Base-by-base conservation (phyloP, 495 filamentous ascomycete species). In the Tuber borchii region DNA sequence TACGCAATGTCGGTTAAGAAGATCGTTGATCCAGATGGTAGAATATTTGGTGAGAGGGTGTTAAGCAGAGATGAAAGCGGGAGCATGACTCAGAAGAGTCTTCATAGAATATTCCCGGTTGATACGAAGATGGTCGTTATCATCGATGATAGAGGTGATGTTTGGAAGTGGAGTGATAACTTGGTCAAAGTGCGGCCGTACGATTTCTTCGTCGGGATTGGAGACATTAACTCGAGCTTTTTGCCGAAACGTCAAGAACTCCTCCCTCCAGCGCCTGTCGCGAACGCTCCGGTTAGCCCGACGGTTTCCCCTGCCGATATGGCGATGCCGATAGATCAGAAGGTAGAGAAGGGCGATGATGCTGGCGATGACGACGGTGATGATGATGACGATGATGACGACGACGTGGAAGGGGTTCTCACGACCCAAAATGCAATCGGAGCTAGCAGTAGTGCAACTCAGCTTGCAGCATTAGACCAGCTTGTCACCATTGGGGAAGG, bases 111-210 rank as follows among this genome's bases (percentile, higher is more conserved):
- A 46, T 99, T 99, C 83, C 95, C 95, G 22, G 92, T 96, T 68
- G 95, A 97, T 85, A 97, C 94, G 16, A 95, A 97, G 85, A 99
- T 99, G 95, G 95, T 97, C 31, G 93, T 97, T 42, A 97, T 99
- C 81, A 99, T 99, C 76, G 95, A 99, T 83, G 95, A 99, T 82
- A 89, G 95, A 79, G 93, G 93, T 45, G 95, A 99, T 83, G 94
- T 99, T n/a, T 99, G 95, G 95, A 90, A 91, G 70, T 98, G 96
- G 88, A 91, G 91, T 79, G 88, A 91, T 17, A 97, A 99, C 80
- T 87, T 99, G 37, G 93, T 99, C 85, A 97, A 96, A 84, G 96
- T 99, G 44, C 88, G 88, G 20, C 93, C 94, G 9, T 99, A 96
- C 83, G 94, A 98, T 82, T 99, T 99, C 83, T 99, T 98, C 83